Percentiles rank a stretch among this genome's conserved stretches.
Conservation (phyloP, 1,139 yeast species). For the Blastobotrys niveus region DNA sequence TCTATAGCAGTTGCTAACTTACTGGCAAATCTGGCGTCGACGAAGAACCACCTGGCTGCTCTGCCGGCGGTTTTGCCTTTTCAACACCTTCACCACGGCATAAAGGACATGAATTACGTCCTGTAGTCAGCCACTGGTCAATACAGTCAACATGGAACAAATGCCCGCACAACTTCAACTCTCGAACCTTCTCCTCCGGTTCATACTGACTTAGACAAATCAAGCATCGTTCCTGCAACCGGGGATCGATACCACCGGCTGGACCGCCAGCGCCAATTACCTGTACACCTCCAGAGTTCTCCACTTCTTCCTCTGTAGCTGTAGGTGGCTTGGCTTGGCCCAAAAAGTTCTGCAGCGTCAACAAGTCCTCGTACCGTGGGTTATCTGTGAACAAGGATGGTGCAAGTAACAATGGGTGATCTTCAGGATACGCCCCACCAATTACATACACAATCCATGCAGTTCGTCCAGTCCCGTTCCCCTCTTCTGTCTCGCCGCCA, state of each 20-base stretch:
- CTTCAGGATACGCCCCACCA: constrained; percentile 44
- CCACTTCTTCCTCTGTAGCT: constrained; percentile 40
- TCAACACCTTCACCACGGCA: constrained; percentile 46
- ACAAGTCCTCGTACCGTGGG: constrained; percentile 46
- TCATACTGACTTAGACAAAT: constrained; percentile 48
- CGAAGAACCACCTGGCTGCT: not conserved
- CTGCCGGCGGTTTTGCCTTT: not conserved
- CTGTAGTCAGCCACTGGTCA: constrained; percentile 51
- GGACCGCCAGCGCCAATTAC: constrained; percentile 20
- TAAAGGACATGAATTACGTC: constrained; percentile 53
- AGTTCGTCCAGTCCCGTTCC: constrained; percentile 22
- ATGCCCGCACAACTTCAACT: constrained; percentile 43
- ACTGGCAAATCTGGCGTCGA: not conserved
- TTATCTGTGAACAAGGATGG: constrained; percentile 44
- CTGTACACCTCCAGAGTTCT: constrained; percentile 37
- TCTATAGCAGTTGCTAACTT: too few relatives aligned
- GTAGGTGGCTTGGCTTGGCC: constrained; percentile 44
- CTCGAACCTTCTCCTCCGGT: constrained; percentile 42
- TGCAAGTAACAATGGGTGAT: constrained; percentile 45
- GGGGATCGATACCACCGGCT: constrained; percentile 16
- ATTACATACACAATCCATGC: constrained; percentile 48
- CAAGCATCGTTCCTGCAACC: constrained; percentile 38
- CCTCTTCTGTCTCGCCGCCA: constrained; percentile 17
- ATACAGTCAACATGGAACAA: constrained; percentile 48
- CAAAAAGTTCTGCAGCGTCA: constrained; percentile 41